Conservation (phyloP, 768 basidiomycete genomes). For the Tylopilus plumbeoviolaceoides region DNA sequence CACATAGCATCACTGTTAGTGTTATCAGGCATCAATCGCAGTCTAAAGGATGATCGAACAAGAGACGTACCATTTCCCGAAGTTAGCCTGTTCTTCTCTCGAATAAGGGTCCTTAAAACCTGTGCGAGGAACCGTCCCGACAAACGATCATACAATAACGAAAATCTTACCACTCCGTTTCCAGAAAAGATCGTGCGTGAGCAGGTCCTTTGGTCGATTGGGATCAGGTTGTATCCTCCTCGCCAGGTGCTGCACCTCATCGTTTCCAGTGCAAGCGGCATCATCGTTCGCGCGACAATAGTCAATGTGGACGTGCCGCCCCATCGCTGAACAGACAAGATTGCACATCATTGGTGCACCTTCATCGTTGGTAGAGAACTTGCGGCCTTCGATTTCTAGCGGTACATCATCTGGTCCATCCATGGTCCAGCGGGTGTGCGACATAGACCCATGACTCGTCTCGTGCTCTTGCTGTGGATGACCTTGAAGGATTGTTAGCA, state of each 20-base stretch:
- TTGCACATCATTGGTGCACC: constrained; percentile 66
- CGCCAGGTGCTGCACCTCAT: constrained; percentile 45
- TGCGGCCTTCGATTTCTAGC: constrained; percentile 52
- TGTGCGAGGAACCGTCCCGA: constrained; percentile 12
- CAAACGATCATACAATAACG: background rate
- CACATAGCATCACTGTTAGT: constrained; percentile 47
- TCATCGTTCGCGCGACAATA: constrained; percentile 44
- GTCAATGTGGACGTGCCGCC: constrained; percentile 55
- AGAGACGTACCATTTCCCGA: constrained; percentile 50
- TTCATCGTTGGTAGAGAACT: constrained; percentile 50
- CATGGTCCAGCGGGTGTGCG: constrained; percentile 51
- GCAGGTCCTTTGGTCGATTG: constrained; percentile 45
- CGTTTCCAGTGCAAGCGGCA: constrained; percentile 35
- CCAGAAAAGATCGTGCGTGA: constrained; percentile 56
- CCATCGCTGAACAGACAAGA: constrained; percentile 51
- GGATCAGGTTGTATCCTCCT: constrained; percentile 45
- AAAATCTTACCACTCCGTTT: constrained; percentile 45
- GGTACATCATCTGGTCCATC: constrained; percentile 49
- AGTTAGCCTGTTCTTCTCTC: constrained; percentile 50
- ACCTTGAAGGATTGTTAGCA: constrained; percentile 31
- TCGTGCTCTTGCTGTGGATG: constrained; percentile 60
- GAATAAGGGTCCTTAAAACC: constrained; percentile 65
- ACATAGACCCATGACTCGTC: constrained; percentile 63
- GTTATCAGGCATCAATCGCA: background rate
- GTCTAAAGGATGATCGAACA: background rate